phyloP scores from a whole-genome alignment of 345 rosid species.

The Salix brachista region DNA sequence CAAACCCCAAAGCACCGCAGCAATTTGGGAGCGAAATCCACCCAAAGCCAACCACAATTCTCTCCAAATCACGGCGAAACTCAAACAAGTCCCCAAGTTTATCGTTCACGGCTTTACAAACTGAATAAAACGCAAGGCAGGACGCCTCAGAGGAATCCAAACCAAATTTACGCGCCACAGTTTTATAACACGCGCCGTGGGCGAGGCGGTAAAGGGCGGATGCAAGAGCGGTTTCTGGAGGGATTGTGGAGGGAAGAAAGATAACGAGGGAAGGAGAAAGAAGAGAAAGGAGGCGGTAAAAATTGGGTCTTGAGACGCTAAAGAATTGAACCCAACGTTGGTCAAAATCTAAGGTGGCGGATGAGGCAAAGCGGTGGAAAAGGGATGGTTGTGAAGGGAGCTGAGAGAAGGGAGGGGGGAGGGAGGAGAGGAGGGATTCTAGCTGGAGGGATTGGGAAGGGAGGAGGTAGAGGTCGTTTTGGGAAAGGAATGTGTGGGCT shows the following conservation, averaged over 20 bases:
- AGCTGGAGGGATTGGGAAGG: constrained; percentile 40
- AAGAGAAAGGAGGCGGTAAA: constrained; percentile 42
- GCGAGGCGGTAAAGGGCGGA: constrained; percentile 72
- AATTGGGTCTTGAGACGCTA: constrained; percentile 52
- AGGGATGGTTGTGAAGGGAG: constrained; percentile 33
- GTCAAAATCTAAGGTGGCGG: constrained; percentile 32
- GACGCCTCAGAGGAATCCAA: constrained; percentile 45
- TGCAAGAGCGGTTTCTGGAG: constrained; percentile 48
- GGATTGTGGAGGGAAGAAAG: constrained; percentile 32
- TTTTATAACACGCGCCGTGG: constrained; percentile 56
- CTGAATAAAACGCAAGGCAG: constrained; percentile 57
- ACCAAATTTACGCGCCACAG: constrained; percentile 41
- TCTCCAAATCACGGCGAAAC: constrained; percentile 30
- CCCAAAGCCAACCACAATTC: constrained; percentile 49
- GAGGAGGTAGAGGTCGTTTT: constrained; percentile 42
- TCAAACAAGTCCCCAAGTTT: constrained; percentile 39
- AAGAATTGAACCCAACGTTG: constrained; percentile 60
- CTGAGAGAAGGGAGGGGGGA: constrained; percentile 9
- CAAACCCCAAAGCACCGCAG: constrained; percentile 69
- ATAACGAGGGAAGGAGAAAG: constrained; percentile 40
- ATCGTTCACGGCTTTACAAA: constrained; percentile 51
- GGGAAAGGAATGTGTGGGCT: constrained; percentile 43
- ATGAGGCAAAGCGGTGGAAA: constrained; percentile 44
- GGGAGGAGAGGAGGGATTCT: constrained; percentile 37
- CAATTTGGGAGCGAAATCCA: constrained; percentile 63